Conservation (phyloP, 805 yeast genomes). For the Candida khao-thaluensis region DNA sequence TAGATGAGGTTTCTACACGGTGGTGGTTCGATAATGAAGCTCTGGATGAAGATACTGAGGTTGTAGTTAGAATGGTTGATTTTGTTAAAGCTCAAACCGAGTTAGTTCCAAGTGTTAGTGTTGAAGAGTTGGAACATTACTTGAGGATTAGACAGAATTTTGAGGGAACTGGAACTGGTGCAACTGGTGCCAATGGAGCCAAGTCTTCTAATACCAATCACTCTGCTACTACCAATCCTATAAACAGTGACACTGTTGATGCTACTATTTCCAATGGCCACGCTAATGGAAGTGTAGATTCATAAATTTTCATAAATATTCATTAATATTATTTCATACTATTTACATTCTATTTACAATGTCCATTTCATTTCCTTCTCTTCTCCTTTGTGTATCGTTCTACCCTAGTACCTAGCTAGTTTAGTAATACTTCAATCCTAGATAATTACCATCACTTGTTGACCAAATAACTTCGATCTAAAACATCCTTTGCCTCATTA, state of each 20-base stretch:
- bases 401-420: no score
- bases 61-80: constrained; percentile 67
- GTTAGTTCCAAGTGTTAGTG: constrained; percentile 81
- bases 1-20: constrained; percentile 57
- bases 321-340: no score
- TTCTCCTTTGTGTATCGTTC: no score
- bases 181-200: neutral
- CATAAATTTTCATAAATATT: no score
- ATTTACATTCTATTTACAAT: no score
- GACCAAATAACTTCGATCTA: constrained; percentile 40
- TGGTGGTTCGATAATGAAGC: constrained; percentile 92
- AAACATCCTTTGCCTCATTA: constrained; percentile 42
- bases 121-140: constrained; percentile 83
- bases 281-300: no score
- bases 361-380: no score
- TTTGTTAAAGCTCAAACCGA: constrained; percentile 73
- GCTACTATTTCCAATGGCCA: no score
- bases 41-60: constrained; percentile 61
- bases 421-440: no score
- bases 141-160: constrained; percentile 74
- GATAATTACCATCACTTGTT: neutral
- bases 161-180: constrained; percentile 48
- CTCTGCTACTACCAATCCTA: no score
- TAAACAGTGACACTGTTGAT: no score
- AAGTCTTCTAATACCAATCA: neutral